A percentile compares a stretch with the other conserved stretches of the same genome.
Conservation (phyloP, 176 grass and related monocot species). For the Typha latifolia region DNA sequence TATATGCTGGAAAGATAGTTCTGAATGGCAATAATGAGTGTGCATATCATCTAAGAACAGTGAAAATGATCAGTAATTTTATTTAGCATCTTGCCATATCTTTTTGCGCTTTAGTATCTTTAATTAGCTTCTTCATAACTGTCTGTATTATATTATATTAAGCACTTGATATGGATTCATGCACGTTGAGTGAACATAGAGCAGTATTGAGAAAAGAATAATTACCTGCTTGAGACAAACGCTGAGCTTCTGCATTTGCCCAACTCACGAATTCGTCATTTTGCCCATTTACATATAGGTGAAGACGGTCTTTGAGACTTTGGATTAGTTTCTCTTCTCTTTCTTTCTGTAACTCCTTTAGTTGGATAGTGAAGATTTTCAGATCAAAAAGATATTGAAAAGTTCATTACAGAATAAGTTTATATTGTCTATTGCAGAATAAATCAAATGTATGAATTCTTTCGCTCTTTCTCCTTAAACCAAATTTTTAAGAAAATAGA, state of each 20-base stretch:
- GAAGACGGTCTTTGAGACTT: constrained; percentile 61
- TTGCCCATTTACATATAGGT: constrained; percentile 49
- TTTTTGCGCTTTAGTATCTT: no score
- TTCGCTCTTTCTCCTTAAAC: no score
- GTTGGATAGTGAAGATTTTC: constrained; percentile 6
- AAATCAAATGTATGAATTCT: no score
- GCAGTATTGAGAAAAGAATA: not conserved
- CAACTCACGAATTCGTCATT: constrained; percentile 63
- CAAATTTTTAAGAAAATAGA: no score
- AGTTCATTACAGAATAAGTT: not conserved
- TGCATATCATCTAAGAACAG: no score
- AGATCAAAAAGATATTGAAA: not conserved
- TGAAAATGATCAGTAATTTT: no score
- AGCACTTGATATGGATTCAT: not conserved
- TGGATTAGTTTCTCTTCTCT: constrained; percentile 54
- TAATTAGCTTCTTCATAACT: no score
- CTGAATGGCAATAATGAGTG: no score
- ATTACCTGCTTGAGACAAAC: constrained; percentile 70
- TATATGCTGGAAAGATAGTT: no score
- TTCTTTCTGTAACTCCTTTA: constrained; percentile 64
- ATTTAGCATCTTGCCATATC: no score
- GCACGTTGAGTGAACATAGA: not conserved
- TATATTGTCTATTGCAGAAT: no score
- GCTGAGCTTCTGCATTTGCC: constrained; percentile 66
- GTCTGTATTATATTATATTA: no score